These are phyloP conservation scores for Fusarium ramigenum DNA, from an alignment of 2,329 filamentous ascomycete genomes.

Conservation along the genomic window DNA sequence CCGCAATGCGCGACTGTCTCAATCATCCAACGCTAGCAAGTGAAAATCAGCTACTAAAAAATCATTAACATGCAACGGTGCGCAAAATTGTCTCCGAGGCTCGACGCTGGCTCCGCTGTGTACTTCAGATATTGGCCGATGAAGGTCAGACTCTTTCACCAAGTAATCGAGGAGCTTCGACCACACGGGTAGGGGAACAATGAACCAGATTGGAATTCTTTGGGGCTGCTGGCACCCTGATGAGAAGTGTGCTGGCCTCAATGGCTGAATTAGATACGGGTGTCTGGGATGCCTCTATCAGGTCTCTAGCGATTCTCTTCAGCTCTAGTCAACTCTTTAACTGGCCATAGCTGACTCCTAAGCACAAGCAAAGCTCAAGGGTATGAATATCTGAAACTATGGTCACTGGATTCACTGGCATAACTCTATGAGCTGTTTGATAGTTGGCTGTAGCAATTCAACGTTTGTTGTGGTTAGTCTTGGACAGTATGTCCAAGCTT, in stretches of 20 bases:
- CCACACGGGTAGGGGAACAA: not conserved
- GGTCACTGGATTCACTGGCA: rapidly evolving
- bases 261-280: not conserved
- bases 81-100: not conserved
- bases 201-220: not conserved
- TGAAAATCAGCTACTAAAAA: not conserved
- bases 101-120: rapidly evolving
- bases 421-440: not conserved
- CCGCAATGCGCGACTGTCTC: not conserved
- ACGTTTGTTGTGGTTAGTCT: not conserved
- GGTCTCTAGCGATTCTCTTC: not conserved
- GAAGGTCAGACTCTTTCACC: not conserved
- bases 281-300: not conserved
- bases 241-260: rapidly evolving
- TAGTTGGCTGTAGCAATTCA: not conserved
- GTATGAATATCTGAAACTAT: rapidly evolving
- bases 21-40: not conserved
- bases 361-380: not conserved
- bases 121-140: not conserved
- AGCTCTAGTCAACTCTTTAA: not conserved
- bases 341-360: rapidly evolving
- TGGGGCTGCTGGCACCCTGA: too few species aligned
- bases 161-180: not conserved
- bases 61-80: rapidly evolving
- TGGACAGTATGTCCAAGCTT: not conserved